A percentile compares a stretch with the other conserved stretches of the same genome.
These are phyloP conservation scores for Venturiaceae sp. DNA, from an alignment of 2,329 filamentous ascomycete species.

Conservation along the genomic window DNA sequence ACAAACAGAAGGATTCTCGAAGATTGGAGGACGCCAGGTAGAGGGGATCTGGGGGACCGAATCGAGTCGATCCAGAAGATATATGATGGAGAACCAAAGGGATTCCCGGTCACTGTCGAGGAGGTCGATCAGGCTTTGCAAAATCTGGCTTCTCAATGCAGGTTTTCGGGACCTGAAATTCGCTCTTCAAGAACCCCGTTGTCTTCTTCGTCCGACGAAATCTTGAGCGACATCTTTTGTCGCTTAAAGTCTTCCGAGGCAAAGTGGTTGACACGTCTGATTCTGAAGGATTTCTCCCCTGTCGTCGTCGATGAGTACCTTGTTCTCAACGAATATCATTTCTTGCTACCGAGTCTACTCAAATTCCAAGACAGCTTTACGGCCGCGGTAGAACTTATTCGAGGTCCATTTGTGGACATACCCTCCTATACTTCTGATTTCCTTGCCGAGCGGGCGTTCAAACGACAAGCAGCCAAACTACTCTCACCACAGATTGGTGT, in stretches of 20 bases:
- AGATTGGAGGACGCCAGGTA: slow-evolving; percentile 48
- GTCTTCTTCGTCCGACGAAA: slow-evolving; percentile 16
- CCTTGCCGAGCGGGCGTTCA: slow-evolving; percentile 20
- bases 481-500: slow-evolving; percentile 29
- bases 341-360: slow-evolving; percentile 58
- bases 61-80: slow-evolving; percentile 54
- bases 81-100: slow-evolving; percentile 35
- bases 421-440: slow-evolving; percentile 12
- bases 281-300: slow-evolving; percentile 68
- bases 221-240: slow-evolving; percentile 48
- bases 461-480: slow-evolving; percentile 26
- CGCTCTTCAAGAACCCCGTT: slow-evolving; percentile 21
- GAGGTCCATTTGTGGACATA: slow-evolving; percentile 19
- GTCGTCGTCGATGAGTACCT: slow-evolving; percentile 49
- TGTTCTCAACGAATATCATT: slow-evolving; percentile 55
- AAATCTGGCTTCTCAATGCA: slow-evolving; percentile 56
- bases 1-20: slow-evolving; percentile 53
- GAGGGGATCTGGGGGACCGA: slow-evolving; percentile 62
- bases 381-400: slow-evolving; percentile 47
- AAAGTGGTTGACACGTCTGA: slow-evolving; percentile 78
- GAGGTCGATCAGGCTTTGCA: slow-evolving; percentile 60
- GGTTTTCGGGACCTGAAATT: slow-evolving; percentile 60
- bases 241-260: slow-evolving; percentile 57
- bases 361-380: slow-evolving; percentile 60
- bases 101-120: slow-evolving; percentile 49